Base-by-base conservation (phyloP, 257 asterid genomes). In the Ilex asprella region DNA sequence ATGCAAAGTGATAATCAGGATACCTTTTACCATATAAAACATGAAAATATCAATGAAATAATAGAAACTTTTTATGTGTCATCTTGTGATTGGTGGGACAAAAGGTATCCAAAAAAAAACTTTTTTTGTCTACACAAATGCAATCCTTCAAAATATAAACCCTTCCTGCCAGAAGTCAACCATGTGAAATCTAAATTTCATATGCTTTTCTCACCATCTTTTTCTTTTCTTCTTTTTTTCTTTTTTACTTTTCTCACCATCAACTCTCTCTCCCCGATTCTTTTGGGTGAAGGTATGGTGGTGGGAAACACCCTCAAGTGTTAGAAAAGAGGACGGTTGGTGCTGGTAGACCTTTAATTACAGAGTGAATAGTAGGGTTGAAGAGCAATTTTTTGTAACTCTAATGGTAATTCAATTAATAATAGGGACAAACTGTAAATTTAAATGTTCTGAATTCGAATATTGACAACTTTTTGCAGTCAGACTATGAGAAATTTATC, bases 311-410 rank as follows among this genome's bases (percentile, higher is more conserved):
- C 13, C 14, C n/a, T 46, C 52, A 46, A 46, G 13, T 46, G 76
- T 75, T 70, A 13, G 64, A 67, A 77, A 72, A 49, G 64, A 58
- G 70, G 67, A 77, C 78, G 56, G 87, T 72, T 71, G 88, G 71
- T 50, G 54, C 53, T 66, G 63, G 69, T 73, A 74, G 64, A 69
- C 70, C 62, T 70, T 21, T 67, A 64, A 39, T 29, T 31, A 60
- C 46, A 43, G 43, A 32, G 30, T 30, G 31, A 56, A 7, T 8
- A 46, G 11, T 46, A 14, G n/a, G 52, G n/a, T 46, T 21, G 1
- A 21, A 21, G 27, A 21, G 27, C 1, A 21, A 21, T 21, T 21
- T 21, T 21, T 21, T 21, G 27, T 21, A 21, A 21, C 1, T 21
- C 27, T 1, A 21, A 21, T 21, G 27, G 27, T 1, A 21, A 21